phyloP scores from a whole-genome alignment of 768 basidiomycete genomes.

The Pleurotus salmoneostramineus region DNA sequence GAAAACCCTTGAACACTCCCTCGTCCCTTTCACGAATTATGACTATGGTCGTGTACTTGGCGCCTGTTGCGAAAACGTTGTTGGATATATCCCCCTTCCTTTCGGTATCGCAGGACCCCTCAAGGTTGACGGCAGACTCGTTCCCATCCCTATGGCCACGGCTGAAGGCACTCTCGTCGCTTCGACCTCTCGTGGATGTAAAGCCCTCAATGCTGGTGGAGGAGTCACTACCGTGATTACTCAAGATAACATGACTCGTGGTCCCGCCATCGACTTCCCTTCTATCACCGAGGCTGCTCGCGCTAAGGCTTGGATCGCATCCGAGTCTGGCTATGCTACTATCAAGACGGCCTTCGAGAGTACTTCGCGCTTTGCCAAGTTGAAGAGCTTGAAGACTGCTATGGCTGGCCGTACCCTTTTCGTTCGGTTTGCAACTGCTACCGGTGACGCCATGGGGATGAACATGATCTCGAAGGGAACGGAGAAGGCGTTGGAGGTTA shows the following conservation, averaged over 20 bases:
- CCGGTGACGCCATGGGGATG: slow-evolving; percentile 99
- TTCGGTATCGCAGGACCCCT: slow-evolving; percentile 96
- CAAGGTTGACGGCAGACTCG: slow-evolving; percentile 77
- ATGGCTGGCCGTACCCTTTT: slow-evolving; percentile 93
- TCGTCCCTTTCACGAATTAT: slow-evolving; percentile 80
- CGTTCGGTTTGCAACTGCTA: slow-evolving; percentile 89
- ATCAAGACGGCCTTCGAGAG: slow-evolving; percentile 89
- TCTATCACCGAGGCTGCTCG: slow-evolving; percentile 72
- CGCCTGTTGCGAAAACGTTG: slow-evolving; percentile 98
- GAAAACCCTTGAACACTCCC: slow-evolving; percentile 77
- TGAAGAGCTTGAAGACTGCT: slow-evolving; percentile 82
- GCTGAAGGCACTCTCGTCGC: slow-evolving; percentile 99
- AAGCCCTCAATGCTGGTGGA: slow-evolving; percentile 94
- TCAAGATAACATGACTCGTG: slow-evolving; percentile 95
- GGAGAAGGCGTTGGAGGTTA: slow-evolving; percentile 84
- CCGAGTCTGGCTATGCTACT: slow-evolving; percentile 69
- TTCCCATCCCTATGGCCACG: slow-evolving; percentile 98
- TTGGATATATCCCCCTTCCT: slow-evolving; percentile 95
- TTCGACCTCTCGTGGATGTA: slow-evolving; percentile 95
- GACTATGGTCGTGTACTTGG: slow-evolving; percentile 94
- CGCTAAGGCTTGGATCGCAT: slow-evolving; percentile 85
- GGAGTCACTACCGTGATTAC: slow-evolving; percentile 93
- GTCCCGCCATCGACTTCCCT: slow-evolving; percentile 97
- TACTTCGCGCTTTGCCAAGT: slow-evolving; percentile 88
- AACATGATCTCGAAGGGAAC: slow-evolving; percentile 99